phyloP scores from a whole-genome alignment of 2,329 filamentous ascomycete species.

The Xenoacremonium recifei region DNA sequence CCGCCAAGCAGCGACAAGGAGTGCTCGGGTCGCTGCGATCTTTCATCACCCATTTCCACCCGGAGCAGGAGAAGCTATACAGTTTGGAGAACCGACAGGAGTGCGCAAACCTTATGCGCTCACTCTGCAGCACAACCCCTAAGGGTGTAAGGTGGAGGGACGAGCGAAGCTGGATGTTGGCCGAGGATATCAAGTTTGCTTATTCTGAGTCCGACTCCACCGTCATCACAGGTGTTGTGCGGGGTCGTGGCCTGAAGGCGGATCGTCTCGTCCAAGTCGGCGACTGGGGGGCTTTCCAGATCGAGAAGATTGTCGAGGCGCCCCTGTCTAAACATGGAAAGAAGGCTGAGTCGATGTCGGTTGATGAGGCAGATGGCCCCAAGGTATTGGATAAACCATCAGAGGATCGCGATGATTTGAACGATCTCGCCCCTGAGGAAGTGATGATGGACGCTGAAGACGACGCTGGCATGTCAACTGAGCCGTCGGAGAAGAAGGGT shows the following conservation, averaged over 20 bases:
- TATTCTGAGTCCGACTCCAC: conserved; percentile 60
- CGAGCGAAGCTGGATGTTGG: conserved; percentile 91
- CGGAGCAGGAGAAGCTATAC: conserved; percentile 86
- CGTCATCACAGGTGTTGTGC: conserved; percentile 78
- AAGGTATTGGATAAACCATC: conserved; percentile 68
- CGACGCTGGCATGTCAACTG: conserved; percentile 34
- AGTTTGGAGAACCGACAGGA: conserved; percentile 87
- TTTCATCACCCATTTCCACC: conserved; percentile 93
- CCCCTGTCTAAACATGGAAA: conserved; percentile 62
- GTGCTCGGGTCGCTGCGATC: conserved; percentile 83
- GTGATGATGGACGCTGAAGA: conserved; percentile 69
- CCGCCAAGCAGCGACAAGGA: conserved; percentile 73
- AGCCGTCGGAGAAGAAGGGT: conserved; percentile 65
- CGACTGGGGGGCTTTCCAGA: conserved; percentile 91
- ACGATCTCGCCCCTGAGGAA: conserved; percentile 83
- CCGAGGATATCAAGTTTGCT: conserved; percentile 77
- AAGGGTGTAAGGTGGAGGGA: conserved; percentile 97
- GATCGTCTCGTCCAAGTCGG: conserved; percentile 88
- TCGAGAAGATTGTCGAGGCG: conserved; percentile 82
- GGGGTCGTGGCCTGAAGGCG: conserved; percentile 83
- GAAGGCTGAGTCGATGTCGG: conserved; percentile 70
- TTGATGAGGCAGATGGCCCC: conserved; percentile 58
- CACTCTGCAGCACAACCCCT: conserved; percentile 85
- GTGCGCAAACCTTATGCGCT: conserved; percentile 85
- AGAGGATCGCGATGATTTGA: conserved; percentile 79